Evolutionary conservation across 78 protist species (phyloP), one percentile per base, ranked within the genome.

Genomic region (Dictyostelium firmibasis): DNA sequence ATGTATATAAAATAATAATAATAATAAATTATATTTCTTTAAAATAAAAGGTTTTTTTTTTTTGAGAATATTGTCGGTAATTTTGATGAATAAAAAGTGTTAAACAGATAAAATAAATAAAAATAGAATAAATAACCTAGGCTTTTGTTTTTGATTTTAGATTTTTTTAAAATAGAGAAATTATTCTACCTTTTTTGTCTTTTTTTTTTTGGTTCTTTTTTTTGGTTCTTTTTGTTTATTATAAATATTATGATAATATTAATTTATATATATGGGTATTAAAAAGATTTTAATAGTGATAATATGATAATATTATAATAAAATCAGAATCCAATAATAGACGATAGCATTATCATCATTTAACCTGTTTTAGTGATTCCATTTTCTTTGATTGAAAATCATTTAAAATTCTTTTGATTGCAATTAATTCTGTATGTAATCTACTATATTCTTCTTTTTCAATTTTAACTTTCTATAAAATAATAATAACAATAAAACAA

Each of bases 401-500:
- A 47, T 41, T 81, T 82, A 82, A 57, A 57, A 43, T 43, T 23
- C 18, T 60, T 82, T 82, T 82, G 41, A 82, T 44, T 44, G 86
- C 62, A n/a, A 82, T 35, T 18, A 82, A 60, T 82, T 82, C 86
- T 57, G 31, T 31, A 57, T 82, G 86, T 57, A 82, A 57, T 82
- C 86, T 82, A 35, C 67, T 27, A 57, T 82, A 82, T 35, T 82
- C 86, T 33, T 57, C 75, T 82, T 60, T 82, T 57, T 82, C 86
- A 38, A 38, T 60, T 57, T 23, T 29, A 57, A 82, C 75, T n/a
- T 35, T 82, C 35, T 72, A 33, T 72, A 72, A 69, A 25, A 31
- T 29, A 33, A 16, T 14, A 16, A 70, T 13, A 2, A 25, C 11
- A 9, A 53, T 10, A 27, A 8, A 27, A n/a, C 29, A 27, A 14